Evolutionary conservation across 2,329 filamentous ascomycete genomes (phyloP).

Genomic region (Myriosclerotinia curreyana): DNA sequence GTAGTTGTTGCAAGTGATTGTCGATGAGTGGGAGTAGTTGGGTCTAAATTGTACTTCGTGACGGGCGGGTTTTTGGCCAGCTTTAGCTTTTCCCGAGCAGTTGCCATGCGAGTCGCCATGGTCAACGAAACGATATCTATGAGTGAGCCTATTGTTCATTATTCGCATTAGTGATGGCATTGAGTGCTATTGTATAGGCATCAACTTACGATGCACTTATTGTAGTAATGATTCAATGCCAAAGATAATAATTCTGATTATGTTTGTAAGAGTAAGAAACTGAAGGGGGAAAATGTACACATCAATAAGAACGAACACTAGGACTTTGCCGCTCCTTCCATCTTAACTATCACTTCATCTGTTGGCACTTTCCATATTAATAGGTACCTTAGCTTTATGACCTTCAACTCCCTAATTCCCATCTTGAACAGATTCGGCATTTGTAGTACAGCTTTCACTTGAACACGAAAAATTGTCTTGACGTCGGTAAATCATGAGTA

Average conservation of each 20-base stretch:
- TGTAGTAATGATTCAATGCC: conserved; percentile 28
- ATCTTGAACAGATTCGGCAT: neutral
- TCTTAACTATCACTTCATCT: neutral
- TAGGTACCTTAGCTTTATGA: neutral
- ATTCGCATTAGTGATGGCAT: neutral
- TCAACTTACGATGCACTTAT: conserved; percentile 23
- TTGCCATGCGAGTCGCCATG: conserved; percentile 2
- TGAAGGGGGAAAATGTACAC: neutral
- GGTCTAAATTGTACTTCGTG: conserved; percentile 14
- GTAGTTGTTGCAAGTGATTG: conserved; percentile 15
- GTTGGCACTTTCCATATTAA: neutral
- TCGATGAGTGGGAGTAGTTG: conserved; percentile 15
- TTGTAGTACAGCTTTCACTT: neutral
- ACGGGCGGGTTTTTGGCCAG: conserved; percentile 14
- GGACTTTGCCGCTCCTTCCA: conserved; percentile 14
- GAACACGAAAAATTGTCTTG: neutral
- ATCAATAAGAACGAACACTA: neutral
- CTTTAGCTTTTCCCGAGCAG: conserved; percentile 2
- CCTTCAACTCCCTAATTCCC: neutral
- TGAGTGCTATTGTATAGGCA: neutral
- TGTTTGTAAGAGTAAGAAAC: conserved; percentile 9
- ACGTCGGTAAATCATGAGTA: neutral
- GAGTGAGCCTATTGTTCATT: conserved; percentile 12
- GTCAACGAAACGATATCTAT: conserved; percentile 2
- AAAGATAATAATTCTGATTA: conserved; percentile 18